phyloP scores from a whole-genome alignment of 2,329 filamentous ascomycete species.

The Trichoderma sp. region DNA sequence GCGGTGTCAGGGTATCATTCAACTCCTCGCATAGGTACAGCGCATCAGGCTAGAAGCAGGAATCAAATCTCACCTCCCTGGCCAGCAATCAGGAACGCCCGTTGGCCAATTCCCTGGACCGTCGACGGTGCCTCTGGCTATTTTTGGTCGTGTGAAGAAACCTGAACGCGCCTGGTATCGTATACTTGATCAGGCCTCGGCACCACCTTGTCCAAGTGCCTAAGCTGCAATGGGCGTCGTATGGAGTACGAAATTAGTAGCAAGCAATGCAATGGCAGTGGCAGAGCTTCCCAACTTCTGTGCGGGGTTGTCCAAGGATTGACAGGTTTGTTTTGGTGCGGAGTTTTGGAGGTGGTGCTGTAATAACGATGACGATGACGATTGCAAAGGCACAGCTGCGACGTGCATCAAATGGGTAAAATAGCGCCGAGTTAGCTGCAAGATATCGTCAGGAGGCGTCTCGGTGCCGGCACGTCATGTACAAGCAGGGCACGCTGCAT shows the following conservation, averaged over 20 bases:
- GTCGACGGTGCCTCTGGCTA: background rate
- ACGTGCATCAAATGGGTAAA: conserved; percentile 6
- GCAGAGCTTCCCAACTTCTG: background rate
- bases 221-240: background rate
- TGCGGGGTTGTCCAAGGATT: conserved; percentile 7
- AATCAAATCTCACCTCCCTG: background rate
- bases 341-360: background rate
- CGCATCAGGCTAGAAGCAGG: background rate
- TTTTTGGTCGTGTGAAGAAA: conserved; percentile 11
- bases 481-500: background rate
- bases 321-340: background rate
- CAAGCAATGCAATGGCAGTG: background rate
- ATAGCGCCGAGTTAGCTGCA: conserved; percentile 6
- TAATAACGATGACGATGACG: background rate
- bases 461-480: conserved; percentile 12
- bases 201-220: background rate
- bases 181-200: background rate
- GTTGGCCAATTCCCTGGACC: background rate
- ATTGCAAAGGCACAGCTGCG: conserved; percentile 2
- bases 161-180: background rate
- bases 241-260: background rate
- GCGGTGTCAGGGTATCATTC: background rate
- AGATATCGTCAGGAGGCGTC: conserved; percentile 18
- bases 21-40: background rate
- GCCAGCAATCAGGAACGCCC: background rate